These are phyloP conservation scores for Apiosordaria backusii DNA, from an alignment of 495 filamentous ascomycete species.

Conservation along the genomic window DNA sequence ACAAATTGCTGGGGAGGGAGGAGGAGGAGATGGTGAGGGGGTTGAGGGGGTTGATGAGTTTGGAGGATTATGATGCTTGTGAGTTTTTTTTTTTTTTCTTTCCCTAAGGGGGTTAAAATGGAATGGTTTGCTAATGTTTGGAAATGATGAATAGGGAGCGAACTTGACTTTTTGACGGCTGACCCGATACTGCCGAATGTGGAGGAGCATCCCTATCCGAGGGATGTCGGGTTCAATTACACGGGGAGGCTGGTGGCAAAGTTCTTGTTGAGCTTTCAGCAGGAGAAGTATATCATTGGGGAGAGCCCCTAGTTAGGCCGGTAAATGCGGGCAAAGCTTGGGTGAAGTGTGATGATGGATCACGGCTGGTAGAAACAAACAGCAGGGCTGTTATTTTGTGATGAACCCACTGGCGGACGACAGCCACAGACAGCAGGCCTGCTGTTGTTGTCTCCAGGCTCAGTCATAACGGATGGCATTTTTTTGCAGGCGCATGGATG, in stretches of 20 bases:
- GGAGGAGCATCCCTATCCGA: slow-evolving; percentile 41
- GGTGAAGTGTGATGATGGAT: background rate
- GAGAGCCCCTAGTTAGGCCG: background rate
- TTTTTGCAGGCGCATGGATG: background rate
- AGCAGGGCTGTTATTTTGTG: background rate
- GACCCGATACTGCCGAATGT: slow-evolving; percentile 44
- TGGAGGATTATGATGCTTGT: slow-evolving; percentile 34
- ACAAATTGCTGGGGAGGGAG: slow-evolving; percentile 28
- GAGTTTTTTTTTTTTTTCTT: slow-evolving; percentile 20
- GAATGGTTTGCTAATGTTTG: slow-evolving; percentile 6
- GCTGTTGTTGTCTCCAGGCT: background rate
- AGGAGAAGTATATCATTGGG: slow-evolving; percentile 37
- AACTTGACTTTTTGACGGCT: slow-evolving; percentile 45
- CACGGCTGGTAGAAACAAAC: background rate
- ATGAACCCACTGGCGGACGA: background rate
- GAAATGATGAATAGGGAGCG: slow-evolving; percentile 36
- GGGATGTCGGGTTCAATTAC: slow-evolving; percentile 45
- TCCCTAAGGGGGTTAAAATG: background rate
- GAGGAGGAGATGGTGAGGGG: slow-evolving; percentile 41
- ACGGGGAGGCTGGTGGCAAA: slow-evolving; percentile 47
- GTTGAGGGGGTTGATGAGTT: slow-evolving; percentile 39
- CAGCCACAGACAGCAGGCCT: background rate
- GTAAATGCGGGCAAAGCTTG: background rate
- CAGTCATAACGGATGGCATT: background rate
- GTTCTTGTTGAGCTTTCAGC: slow-evolving; percentile 49